These are phyloP conservation scores for Globisporangium mamillatum DNA, from an alignment of 352 stramenopile species.

Conservation along the genomic window DNA sequence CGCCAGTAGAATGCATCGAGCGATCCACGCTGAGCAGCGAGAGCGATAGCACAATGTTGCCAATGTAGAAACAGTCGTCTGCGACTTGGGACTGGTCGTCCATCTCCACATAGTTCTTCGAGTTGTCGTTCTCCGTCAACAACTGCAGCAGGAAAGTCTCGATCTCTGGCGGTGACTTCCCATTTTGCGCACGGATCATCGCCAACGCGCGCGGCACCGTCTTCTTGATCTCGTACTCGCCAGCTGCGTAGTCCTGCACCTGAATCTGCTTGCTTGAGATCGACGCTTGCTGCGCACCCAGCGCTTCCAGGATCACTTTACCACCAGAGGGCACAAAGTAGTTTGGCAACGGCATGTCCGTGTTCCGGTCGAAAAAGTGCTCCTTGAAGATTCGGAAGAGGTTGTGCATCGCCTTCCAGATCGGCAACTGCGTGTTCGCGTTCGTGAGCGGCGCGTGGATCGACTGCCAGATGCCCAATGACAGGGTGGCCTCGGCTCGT, in stretches of 20 bases:
- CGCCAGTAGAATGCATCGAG: slow-evolving; percentile 39
- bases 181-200: slow-evolving; percentile 76
- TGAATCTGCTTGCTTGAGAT: slow-evolving; percentile 86
- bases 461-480: slow-evolving; percentile 82
- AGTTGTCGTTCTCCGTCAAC: slow-evolving; percentile 85
- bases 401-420: slow-evolving; percentile 87
- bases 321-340: slow-evolving; percentile 84
- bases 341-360: slow-evolving; percentile 85
- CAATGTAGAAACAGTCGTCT: slow-evolving; percentile 85
- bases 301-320: slow-evolving; percentile 75
- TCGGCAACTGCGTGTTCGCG: slow-evolving; percentile 72
- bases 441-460: slow-evolving; percentile 82
- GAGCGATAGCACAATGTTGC: slow-evolving; percentile 69
- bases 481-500: slow-evolving; percentile 69
- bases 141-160: slow-evolving; percentile 77
- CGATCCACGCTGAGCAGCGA: slow-evolving; percentile 69
- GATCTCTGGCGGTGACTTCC: slow-evolving; percentile 74
- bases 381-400: slow-evolving; percentile 89
- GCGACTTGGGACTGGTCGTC: slow-evolving; percentile 81
- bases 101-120: slow-evolving; percentile 89
- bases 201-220: slow-evolving; percentile 72
- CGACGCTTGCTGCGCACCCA: slow-evolving; percentile 76
- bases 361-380: slow-evolving; percentile 79
- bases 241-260: slow-evolving; percentile 80
- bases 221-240: slow-evolving; percentile 89